phyloP scores from a whole-genome alignment of 2,329 filamentous ascomycete genomes.

The Diaporthe velutina region DNA sequence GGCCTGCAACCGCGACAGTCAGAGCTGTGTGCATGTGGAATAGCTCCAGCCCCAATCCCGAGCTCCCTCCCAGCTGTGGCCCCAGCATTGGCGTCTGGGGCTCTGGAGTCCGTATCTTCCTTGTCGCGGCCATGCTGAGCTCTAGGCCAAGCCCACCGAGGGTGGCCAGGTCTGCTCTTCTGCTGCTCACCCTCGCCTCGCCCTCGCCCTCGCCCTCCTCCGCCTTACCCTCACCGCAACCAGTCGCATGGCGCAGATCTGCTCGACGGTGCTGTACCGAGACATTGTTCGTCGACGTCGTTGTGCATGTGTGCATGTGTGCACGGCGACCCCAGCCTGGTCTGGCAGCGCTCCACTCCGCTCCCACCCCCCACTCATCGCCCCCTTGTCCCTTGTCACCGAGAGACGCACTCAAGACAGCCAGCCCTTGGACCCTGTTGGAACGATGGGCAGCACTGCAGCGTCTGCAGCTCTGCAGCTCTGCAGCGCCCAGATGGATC shows the following conservation, averaged over 20 bases:
- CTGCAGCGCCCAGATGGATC: slow-evolving; percentile 35
- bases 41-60: slow-evolving; percentile 16
- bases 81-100: not conserved
- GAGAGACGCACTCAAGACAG: slow-evolving; percentile 18
- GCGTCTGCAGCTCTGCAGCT: slow-evolving; percentile 31
- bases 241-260: slow-evolving; percentile 32
- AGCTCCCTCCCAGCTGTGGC: slow-evolving; percentile 14
- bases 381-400: slow-evolving; percentile 32
- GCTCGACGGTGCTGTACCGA: slow-evolving; percentile 5
- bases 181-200: not conserved
- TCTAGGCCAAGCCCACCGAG: slow-evolving; percentile 15
- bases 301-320: slow-evolving; percentile 31
- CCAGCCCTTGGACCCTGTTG: slow-evolving; percentile 28
- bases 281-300: slow-evolving; percentile 38
- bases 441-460: slow-evolving; percentile 34
- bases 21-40: slow-evolving; percentile 5
- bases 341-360: slow-evolving; percentile 20
- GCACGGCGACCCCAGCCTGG: slow-evolving; percentile 30
- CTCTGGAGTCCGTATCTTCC: not conserved
- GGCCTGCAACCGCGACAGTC: slow-evolving; percentile 16
- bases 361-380: slow-evolving; percentile 21
- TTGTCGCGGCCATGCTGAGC: slow-evolving; percentile 23
- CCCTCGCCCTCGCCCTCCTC: not conserved
- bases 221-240: slow-evolving; percentile 30
- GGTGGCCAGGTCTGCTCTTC: not conserved